Conservation (phyloP, 2,329 filamentous ascomycete genomes). For the Metarhizium album region DNA sequence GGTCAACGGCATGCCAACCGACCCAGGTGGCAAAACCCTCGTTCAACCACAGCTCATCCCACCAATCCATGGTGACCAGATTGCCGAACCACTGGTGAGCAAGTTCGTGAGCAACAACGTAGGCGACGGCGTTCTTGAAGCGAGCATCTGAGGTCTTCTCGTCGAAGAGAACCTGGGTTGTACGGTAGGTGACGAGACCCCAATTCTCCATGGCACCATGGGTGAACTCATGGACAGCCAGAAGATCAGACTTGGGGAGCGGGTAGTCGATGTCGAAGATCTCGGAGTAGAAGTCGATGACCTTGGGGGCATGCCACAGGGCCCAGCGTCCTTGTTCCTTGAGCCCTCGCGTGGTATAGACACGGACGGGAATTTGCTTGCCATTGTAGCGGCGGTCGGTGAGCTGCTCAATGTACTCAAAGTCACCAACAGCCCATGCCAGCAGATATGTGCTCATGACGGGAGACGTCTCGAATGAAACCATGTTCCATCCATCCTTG, state of each 20-base stretch:
- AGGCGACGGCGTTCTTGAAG: conserved; percentile 89
- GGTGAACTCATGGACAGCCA: conserved; percentile 88
- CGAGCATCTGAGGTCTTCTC: conserved; percentile 80
- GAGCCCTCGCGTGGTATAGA: conserved; percentile 91
- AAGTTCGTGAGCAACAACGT: conserved; percentile 95
- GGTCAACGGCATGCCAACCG: conserved; percentile 83
- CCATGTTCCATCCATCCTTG: conserved; percentile 56
- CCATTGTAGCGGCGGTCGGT: conserved; percentile 87
- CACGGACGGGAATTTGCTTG: conserved; percentile 80
- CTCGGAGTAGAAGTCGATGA: conserved; percentile 94
- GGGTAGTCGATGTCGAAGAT: conserved; percentile 90
- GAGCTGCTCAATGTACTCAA: conserved; percentile 89
- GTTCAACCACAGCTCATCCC: conserved; percentile 87
- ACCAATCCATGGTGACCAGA: conserved; percentile 94
- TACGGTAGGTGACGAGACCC: conserved; percentile 92
- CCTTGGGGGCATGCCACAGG: conserved; percentile 80
- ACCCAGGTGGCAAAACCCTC: conserved; percentile 98
- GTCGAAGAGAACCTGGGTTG: conserved; percentile 92
- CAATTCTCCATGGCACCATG: conserved; percentile 90
- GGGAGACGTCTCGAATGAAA: conserved; percentile 74
- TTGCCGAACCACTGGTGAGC: conserved; percentile 97
- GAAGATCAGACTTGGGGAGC: conserved; percentile 79
- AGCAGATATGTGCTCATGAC: conserved; percentile 88
- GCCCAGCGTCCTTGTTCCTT: conserved; percentile 87
- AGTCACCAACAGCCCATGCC: conserved; percentile 92